Evolutionary conservation across 2,329 filamentous ascomycete species (phyloP), one percentile per base, ranked within the genome.

Genomic region (Penicillium sp.): DNA sequence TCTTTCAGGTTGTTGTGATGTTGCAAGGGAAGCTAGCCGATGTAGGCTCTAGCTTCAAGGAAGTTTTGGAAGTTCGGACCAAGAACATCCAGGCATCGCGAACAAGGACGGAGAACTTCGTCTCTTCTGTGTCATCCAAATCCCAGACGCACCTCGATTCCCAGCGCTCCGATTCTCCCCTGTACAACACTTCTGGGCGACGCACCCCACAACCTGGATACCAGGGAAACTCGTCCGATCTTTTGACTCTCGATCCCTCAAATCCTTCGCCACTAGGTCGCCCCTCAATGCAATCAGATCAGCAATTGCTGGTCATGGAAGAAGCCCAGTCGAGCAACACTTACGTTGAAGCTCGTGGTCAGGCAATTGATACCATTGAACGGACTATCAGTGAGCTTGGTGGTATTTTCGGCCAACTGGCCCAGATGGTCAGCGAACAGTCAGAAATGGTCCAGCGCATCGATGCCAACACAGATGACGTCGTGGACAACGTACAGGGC

Each of bases 371-470:
- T 65, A 87, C 89, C 4, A 98, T 98, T 50, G 93, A 98, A 69
- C 84, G 87, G 58, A 98, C 93, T 1, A 98, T 98, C 58, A 83
- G 81, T 53, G 93, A 98, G 67, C 77, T 98, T 1, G 93, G 93
- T 23, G 77, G 85, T 11, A 96, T 96, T 52, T 97, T 97, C 66
- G 88, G 89, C 7, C 91, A 98, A 69, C 74, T 98, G 40, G 91
- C 93, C 28, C 84, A 88, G 57, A 97, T 98, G 93, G 93, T 98
- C 24, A 89, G 86, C 45, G 91, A 98, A 68, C 93, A 98, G 72
- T 89, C 87, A 51, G 93, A 96, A 70, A 95, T 95, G 86, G 95
- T 98, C 56, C 89, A 97, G 70, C 79, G 91, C 40, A 96, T 96
- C 63, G 91, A 97, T 62, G 91, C 91, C 55, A 96, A 97, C 69